Evolutionary conservation across 768 basidiomycete species (phyloP), one percentile per base, ranked within the genome.

Genomic region (Lactarius trivialis): DNA sequence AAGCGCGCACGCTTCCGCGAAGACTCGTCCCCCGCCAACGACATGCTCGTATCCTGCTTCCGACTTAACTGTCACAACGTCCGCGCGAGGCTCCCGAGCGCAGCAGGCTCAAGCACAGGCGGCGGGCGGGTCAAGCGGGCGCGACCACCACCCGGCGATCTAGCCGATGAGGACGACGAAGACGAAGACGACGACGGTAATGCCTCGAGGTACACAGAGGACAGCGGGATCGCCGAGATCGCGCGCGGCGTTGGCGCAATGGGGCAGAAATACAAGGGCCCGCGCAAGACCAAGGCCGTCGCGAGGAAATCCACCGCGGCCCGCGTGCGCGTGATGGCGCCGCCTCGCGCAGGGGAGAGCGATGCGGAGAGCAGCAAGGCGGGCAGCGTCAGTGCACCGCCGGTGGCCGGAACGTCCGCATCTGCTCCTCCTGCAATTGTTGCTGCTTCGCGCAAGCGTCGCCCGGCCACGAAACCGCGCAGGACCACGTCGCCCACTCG

Each of bases 1-100:
- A 91, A 82, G 73, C 87, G 90, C 50, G 90, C 90, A 0, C 79
- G 89, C 6, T 92, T 90, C 76, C 83, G 89, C 55, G 83, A 84
- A 6, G 90, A 92, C 72, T 86, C 90, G 17, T 84, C 85, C 1
- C 73, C 76, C 2, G 73, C 79, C 33, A 76, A 88, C 62, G 90
- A 92, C 70, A 91, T 85, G 70, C 79, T 91, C 59, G 72, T 73
- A 1, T 81, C 86, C 0, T 92, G 90, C 69, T 72, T 77, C 26
- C 71, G 72, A 4, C 68, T 82, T 12, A 78, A 83, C 32, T 91
- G 89, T 65, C 81, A 76, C 60, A 78, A 80, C 33, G 77, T 69
- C 56, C 69, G 65, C 45, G 55, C 69, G 26, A 64, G 61, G 58
- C 43, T 72, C 26, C 68, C 69, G 24, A 67, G 68, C 56, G 50